Evolutionary conservation across 306 rosid genomes (phyloP).

Genomic region (Begonia peltatifolia): DNA sequence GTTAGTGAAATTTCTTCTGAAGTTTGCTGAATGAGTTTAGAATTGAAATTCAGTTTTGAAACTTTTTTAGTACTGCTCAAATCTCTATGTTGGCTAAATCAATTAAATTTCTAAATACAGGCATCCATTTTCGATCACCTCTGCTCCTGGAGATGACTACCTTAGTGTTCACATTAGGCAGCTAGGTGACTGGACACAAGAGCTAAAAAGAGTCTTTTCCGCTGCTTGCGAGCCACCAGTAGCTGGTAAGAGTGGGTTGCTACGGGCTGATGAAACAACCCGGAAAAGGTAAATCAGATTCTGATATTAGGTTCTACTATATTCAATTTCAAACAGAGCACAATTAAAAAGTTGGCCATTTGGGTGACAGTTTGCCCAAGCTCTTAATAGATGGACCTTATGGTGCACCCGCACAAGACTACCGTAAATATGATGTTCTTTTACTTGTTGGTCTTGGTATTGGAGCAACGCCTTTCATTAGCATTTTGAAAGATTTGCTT

Average conservation of each 20-base stretch:
- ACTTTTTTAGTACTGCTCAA: too few species aligned
- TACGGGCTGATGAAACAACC: constrained; percentile 92
- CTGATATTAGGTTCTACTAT: background rate
- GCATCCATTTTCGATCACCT: constrained; percentile 99
- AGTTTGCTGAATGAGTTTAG: constrained; percentile 5
- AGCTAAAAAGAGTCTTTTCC: constrained; percentile 85
- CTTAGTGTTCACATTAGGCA: constrained; percentile 96
- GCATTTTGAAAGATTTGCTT: constrained; percentile 89
- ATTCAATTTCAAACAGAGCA: too few species aligned
- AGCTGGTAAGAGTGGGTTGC: constrained; percentile 93
- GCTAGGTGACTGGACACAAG: constrained; percentile 99
- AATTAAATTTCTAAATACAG: constrained; percentile 23
- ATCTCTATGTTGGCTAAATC: background rate
- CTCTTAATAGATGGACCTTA: constrained; percentile 93
- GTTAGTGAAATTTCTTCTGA: too few species aligned
- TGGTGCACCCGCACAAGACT: constrained; percentile 98
- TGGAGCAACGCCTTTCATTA: constrained; percentile 98
- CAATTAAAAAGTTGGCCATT: background rate
- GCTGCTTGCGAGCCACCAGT: constrained; percentile 85
- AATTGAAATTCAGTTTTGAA: constrained; percentile 7
- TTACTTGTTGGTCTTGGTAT: constrained; percentile 92
- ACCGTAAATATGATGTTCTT: constrained; percentile 75
- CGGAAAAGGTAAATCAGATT: constrained; percentile 47
- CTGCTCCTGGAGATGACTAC: constrained; percentile 91
- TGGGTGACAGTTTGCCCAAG: constrained; percentile 69